Evolutionary conservation across 192 early-diverging fungal genomes (phyloP).

Genomic region (Backusella macrospora): DNA sequence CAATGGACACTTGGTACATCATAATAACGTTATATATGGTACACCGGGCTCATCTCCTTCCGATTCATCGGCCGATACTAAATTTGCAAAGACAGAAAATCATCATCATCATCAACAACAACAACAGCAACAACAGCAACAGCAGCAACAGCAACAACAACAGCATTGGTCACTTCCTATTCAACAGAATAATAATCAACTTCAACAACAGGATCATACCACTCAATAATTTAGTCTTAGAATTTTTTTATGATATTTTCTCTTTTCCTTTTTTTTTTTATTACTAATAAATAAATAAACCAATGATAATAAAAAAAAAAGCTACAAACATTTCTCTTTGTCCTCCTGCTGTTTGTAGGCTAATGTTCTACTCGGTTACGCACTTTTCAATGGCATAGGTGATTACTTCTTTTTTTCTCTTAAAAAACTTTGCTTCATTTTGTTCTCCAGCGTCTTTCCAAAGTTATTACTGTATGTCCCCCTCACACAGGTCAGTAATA

Average conservation of each 20-base stretch:
- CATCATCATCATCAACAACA: conserved; percentile 27
- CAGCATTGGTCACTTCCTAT: neutral
- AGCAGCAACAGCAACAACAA: conserved; percentile 21
- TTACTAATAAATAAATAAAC: too few relatives aligned
- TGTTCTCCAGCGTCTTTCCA: too few relatives aligned
- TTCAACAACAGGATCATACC: too few relatives aligned
- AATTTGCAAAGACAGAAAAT: conserved; percentile 14
- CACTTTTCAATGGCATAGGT: too few relatives aligned
- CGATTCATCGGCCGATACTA: conserved; percentile 22
- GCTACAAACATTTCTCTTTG: too few relatives aligned
- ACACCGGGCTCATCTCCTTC: conserved; percentile 39
- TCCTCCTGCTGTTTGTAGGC: too few relatives aligned
- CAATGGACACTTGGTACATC: conserved; percentile 34
- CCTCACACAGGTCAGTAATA: too few relatives aligned
- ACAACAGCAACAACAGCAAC: conserved; percentile 21
- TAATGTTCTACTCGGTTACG: too few relatives aligned
- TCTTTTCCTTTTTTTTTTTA: neutral
- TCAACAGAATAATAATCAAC: neutral
- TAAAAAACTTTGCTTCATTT: too few relatives aligned
- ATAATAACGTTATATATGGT: conserved; percentile 24
- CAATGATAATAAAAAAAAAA: too few relatives aligned
- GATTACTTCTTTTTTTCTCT: too few relatives aligned
- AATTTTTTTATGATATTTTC: neutral
- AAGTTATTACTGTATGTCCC: too few relatives aligned
- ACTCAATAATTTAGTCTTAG: neutral